Percentiles rank a stretch among this genome's conserved stretches.
phyloP scores from a whole-genome alignment of 805 yeast species.

The Kodamaea kaohsiungensis region DNA sequence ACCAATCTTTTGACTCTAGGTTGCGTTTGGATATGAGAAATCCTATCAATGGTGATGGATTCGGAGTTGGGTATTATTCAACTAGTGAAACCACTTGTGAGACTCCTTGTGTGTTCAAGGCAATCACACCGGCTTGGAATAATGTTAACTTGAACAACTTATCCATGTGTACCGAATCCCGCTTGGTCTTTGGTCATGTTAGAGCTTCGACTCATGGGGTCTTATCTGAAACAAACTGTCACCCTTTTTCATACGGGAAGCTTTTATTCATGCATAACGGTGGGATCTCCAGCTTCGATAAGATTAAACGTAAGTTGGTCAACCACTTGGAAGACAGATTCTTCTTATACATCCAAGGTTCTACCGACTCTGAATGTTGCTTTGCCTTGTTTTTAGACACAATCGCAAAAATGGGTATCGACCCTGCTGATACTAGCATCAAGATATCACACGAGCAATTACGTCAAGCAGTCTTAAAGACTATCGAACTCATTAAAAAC shows the following conservation, averaged over 20 bases:
- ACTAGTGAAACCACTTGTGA: slow-evolving; percentile 42
- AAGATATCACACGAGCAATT: slow-evolving; percentile 54
- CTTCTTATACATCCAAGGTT: slow-evolving; percentile 81
- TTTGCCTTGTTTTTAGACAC: slow-evolving; percentile 87
- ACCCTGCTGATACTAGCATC: slow-evolving; percentile 48
- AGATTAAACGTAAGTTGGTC: slow-evolving; percentile 72
- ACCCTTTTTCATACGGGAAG: slow-evolving; percentile 86
- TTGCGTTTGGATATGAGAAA: slow-evolving; percentile 83
- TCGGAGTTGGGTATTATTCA: slow-evolving; percentile 91
- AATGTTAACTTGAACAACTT: slow-evolving; percentile 84
- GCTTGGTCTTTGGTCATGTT: slow-evolving; percentile 90
- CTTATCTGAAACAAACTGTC: slow-evolving; percentile 92
- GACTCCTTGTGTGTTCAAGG: slow-evolving; percentile 84
- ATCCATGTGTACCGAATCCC: slow-evolving; percentile 84
- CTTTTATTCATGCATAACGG: slow-evolving; percentile 98
- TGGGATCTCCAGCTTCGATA: slow-evolving; percentile 70
- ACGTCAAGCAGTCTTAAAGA: slow-evolving; percentile 66
- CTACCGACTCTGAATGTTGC: slow-evolving; percentile 94
- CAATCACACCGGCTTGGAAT: slow-evolving; percentile 98
- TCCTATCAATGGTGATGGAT: slow-evolving; percentile 98
- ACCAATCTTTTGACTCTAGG: slow-evolving; percentile 91
- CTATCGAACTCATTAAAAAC: slow-evolving; percentile 71
- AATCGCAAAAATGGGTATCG: slow-evolving; percentile 69
- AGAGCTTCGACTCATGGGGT: slow-evolving; percentile 96
- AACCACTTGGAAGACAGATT: slow-evolving; percentile 77